phyloP scores from a whole-genome alignment of 164 flowering plant species.

The Kingdonia uniflora region DNA sequence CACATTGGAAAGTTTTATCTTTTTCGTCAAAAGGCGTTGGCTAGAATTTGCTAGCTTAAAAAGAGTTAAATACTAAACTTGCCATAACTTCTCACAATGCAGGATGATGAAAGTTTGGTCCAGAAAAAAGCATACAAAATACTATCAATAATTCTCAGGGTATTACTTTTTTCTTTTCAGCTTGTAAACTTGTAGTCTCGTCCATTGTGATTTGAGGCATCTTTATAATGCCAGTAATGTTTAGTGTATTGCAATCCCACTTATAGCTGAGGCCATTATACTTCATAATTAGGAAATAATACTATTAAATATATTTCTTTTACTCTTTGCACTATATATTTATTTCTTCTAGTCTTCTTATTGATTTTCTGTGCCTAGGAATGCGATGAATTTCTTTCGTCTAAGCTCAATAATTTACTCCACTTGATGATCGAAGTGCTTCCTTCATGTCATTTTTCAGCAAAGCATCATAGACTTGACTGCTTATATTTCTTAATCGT shows the following conservation, averaged over 20 bases:
- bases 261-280: too few relatives aligned
- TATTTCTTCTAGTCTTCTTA: constrained; percentile 6
- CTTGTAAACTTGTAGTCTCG: not conserved
- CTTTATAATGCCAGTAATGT: too few relatives aligned
- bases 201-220: too few relatives aligned
- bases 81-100: constrained; percentile 14
- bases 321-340: not conserved
- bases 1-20: not conserved
- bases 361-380: constrained; percentile 32
- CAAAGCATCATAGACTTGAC: constrained; percentile 86
- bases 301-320: not conserved
- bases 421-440: constrained; percentile 62
- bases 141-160: constrained; percentile 73
- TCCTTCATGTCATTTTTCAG: constrained; percentile 78
- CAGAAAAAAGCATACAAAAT: constrained; percentile 96
- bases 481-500: constrained; percentile 66
- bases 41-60: too few relatives aligned
- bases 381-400: constrained; percentile 37
- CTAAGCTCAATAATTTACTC: constrained; percentile 51
- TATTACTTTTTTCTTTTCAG: constrained; percentile 11
- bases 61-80: too few relatives aligned
- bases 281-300: too few relatives aligned
- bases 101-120: constrained; percentile 65
- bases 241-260: too few relatives aligned
- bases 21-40: not conserved